phyloP scores from a whole-genome alignment of 2,329 filamentous ascomycete genomes.

The Aspergillus tanneri region DNA sequence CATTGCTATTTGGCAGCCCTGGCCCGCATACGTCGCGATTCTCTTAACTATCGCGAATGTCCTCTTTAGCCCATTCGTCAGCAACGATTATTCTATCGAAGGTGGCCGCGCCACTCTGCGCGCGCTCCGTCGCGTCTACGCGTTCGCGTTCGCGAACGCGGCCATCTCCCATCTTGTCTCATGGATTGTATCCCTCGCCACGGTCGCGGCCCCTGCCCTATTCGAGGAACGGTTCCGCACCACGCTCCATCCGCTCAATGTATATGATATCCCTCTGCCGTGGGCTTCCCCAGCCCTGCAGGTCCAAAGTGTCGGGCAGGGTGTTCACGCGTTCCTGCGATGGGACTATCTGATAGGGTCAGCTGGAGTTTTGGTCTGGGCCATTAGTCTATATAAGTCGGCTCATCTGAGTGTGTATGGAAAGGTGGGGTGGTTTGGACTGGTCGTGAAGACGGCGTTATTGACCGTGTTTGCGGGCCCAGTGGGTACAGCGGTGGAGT shows the following conservation, averaged over 20 bases:
- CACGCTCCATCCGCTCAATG: constrained; percentile 38
- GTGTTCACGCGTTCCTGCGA: constrained; percentile 48
- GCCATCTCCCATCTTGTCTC: constrained; percentile 43
- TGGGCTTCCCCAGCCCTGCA: constrained; percentile 30
- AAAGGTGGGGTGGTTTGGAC: constrained; percentile 23
- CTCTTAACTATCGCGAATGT: constrained; percentile 35
- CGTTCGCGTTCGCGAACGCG: constrained; percentile 43
- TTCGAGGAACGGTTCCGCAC: constrained; percentile 34
- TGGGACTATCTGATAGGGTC: constrained; percentile 52
- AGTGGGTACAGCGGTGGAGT: constrained; percentile 44
- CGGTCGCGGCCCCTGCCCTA: constrained; percentile 37
- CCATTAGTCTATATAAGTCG: constrained; percentile 36
- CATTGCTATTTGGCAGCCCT: constrained; percentile 53
- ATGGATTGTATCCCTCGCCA: constrained; percentile 42
- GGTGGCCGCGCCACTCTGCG: constrained; percentile 29
- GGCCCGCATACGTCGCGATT: constrained; percentile 49
- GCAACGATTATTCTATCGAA: constrained; percentile 23
- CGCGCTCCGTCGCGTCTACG: constrained; percentile 41
- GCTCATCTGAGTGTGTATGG: constrained; percentile 31
- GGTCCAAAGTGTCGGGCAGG: constrained; percentile 39
- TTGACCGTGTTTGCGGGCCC: constrained; percentile 45
- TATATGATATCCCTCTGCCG: constrained; percentile 40
- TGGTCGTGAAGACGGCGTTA: constrained; percentile 36
- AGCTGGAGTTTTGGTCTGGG: constrained; percentile 47
- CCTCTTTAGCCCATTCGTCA: constrained; percentile 24